phyloP scores from a whole-genome alignment of 1,284 basidiomycete genomes.

The Leccinum ponderosum region DNA sequence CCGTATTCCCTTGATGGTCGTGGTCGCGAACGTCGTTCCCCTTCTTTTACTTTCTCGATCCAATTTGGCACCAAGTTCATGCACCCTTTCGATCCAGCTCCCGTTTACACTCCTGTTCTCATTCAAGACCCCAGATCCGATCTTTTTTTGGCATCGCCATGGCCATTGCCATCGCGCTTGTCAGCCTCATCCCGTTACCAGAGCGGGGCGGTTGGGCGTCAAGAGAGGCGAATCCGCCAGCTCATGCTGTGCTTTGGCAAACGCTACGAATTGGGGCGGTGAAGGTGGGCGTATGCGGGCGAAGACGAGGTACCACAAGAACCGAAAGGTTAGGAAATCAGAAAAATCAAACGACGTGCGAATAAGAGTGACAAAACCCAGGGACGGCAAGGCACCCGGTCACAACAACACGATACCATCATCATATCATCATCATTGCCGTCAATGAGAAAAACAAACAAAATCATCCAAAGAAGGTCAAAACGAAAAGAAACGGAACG shows the following conservation, averaged over 20 bases:
- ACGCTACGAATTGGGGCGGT: neutral
- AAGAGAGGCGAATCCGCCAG: conserved; percentile 6
- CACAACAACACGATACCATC: neutral
- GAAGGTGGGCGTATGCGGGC: neutral
- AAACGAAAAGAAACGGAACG: neutral
- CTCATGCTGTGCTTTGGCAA: conserved; percentile 18
- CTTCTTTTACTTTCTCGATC: neutral
- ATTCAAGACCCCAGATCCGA: neutral
- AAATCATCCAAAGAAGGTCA: neutral
- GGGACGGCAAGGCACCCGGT: neutral
- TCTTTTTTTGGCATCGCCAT: neutral
- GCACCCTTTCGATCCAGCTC: neutral
- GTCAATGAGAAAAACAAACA: neutral
- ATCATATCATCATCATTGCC: neutral
- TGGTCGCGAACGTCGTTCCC: too few relatives aligned
- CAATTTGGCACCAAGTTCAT: neutral
- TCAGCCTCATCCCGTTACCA: neutral
- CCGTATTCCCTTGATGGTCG: too few relatives aligned
- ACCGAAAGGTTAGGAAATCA: neutral
- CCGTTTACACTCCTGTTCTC: neutral
- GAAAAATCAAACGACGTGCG: neutral
- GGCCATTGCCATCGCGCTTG: neutral
- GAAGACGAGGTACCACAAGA: neutral
- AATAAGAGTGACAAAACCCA: neutral
- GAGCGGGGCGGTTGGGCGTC: conserved; percentile 1